Percentiles rank a stretch among this genome's conserved stretches.
Evolutionary conservation across 1,284 basidiomycete genomes (phyloP).

Genomic region (Pascua sp.): DNA sequence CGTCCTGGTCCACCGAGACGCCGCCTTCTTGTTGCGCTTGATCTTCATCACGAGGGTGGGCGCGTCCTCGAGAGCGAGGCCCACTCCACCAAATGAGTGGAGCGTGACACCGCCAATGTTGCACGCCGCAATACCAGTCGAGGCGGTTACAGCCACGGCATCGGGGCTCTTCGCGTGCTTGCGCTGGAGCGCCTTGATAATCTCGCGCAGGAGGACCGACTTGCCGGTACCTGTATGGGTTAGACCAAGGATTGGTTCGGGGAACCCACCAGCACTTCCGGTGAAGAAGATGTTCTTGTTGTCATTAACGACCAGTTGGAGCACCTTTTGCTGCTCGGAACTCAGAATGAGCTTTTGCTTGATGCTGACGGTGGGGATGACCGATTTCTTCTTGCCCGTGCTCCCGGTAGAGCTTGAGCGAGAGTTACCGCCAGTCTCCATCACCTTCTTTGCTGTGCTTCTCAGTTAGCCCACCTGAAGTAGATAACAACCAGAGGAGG

Average conservation of each 20-base stretch:
- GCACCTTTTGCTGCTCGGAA: constrained; percentile 75
- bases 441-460: constrained; percentile 19
- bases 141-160: constrained; percentile 79
- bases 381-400: constrained; percentile 7
- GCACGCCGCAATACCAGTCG: constrained; percentile 85
- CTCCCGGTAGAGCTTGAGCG: constrained; percentile 7
- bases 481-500: background rate
- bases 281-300: constrained; percentile 91
- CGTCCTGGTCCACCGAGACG: constrained; percentile 66
- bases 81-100: constrained; percentile 88
- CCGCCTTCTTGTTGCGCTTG: constrained; percentile 65
- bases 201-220: constrained; percentile 86
- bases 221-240: constrained; percentile 75
- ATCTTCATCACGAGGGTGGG: constrained; percentile 67
- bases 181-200: constrained; percentile 63
- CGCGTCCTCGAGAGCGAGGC: constrained; percentile 69
- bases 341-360: constrained; percentile 59
- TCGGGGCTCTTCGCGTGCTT: constrained; percentile 55
- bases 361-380: constrained; percentile 35
- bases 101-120: constrained; percentile 92
- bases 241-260: background rate
- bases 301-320: constrained; percentile 64
- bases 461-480: background rate
- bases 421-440: constrained; percentile 3
- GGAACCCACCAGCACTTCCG: constrained; percentile 79